phyloP scores from a whole-genome alignment of 2,329 filamentous ascomycete species.

The Aureobasidium uvarum region DNA sequence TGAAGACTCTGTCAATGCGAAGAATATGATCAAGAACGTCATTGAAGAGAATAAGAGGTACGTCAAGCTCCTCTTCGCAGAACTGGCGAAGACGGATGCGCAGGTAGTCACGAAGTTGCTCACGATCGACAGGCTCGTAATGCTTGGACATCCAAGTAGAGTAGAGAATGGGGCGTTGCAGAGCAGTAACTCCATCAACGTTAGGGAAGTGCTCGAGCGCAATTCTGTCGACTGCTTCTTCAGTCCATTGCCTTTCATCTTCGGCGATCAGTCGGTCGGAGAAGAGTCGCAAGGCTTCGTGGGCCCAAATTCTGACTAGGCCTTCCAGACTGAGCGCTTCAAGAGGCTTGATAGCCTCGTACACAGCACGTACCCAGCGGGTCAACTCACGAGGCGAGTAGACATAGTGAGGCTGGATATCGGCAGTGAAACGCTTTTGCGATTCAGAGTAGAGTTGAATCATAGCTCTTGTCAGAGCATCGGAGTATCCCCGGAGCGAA shows the following conservation, averaged over 20 bases:
- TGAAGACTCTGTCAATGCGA: slow-evolving; percentile 97
- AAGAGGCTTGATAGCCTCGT: slow-evolving; percentile 91
- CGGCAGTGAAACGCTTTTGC: slow-evolving; percentile 88
- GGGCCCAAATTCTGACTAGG: slow-evolving; percentile 94
- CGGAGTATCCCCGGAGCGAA: slow-evolving; percentile 88
- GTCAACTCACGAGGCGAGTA: slow-evolving; percentile 99
- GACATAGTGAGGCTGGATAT: slow-evolving; percentile 98
- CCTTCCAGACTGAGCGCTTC: slow-evolving; percentile 87
- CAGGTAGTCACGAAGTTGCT: slow-evolving; percentile 93
- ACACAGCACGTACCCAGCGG: slow-evolving; percentile 94
- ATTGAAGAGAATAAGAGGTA: slow-evolving; percentile 98
- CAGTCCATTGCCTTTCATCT: slow-evolving; percentile 93
- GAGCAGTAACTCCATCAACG: slow-evolving; percentile 84
- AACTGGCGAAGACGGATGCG: slow-evolving; percentile 97
- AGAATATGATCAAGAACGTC: slow-evolving; percentile 97
- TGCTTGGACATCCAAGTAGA: slow-evolving; percentile 99
- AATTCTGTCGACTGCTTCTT: slow-evolving; percentile 80
- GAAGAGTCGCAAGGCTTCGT: slow-evolving; percentile 93
- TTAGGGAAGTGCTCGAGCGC: slow-evolving; percentile 90
- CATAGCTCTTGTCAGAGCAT: slow-evolving; percentile 94
- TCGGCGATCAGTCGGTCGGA: slow-evolving; percentile 94
- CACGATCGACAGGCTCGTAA: slow-evolving; percentile 93
- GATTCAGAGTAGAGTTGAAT: slow-evolving; percentile 95
- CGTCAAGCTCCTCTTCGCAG: slow-evolving; percentile 98
- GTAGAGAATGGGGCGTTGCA: slow-evolving; percentile 92